Evolutionary conservation across 441 rosid species (phyloP).

Genomic region (Pelargonium citronellum): DNA sequence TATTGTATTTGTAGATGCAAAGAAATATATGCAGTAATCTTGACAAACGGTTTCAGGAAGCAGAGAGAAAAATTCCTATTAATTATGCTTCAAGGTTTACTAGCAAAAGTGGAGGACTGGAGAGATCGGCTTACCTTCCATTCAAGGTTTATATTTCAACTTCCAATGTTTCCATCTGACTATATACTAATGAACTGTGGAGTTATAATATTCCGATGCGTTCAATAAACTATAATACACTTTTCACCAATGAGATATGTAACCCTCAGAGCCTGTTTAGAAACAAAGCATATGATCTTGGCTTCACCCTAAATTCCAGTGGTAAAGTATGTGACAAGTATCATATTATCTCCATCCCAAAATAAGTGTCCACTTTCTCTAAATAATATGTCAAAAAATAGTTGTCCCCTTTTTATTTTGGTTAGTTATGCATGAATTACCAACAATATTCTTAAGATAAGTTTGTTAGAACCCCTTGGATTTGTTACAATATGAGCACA

Average conservation of each 20-base stretch:
- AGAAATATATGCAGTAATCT: constrained; percentile 24
- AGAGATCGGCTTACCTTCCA: constrained; percentile 87
- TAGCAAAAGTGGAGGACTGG: constrained; percentile 71
- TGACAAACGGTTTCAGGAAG: constrained; percentile 65
- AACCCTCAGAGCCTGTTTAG: not conserved
- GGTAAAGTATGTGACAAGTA: not conserved
- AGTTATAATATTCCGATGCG: not conserved
- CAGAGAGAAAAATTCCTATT: constrained; percentile 94
- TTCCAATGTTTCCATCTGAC: constrained; percentile 8
- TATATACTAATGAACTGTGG: not conserved
- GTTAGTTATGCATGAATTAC: no score
- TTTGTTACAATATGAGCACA: no score
- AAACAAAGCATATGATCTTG: not conserved
- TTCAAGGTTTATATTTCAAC: constrained; percentile 56
- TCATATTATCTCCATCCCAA: no score
- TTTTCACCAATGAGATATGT: not conserved
- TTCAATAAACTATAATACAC: not conserved
- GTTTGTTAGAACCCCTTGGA: no score
- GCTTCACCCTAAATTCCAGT: not conserved
- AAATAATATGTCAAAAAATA: no score
- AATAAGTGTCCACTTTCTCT: no score
- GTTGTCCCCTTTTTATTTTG: no score
- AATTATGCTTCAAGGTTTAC: constrained; percentile 91
- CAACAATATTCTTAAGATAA: no score
- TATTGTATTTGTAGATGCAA: constrained; percentile 16